Evolutionary conservation across 2,329 filamentous ascomycete genomes (phyloP).

Genomic region (Beauveria sp.): DNA sequence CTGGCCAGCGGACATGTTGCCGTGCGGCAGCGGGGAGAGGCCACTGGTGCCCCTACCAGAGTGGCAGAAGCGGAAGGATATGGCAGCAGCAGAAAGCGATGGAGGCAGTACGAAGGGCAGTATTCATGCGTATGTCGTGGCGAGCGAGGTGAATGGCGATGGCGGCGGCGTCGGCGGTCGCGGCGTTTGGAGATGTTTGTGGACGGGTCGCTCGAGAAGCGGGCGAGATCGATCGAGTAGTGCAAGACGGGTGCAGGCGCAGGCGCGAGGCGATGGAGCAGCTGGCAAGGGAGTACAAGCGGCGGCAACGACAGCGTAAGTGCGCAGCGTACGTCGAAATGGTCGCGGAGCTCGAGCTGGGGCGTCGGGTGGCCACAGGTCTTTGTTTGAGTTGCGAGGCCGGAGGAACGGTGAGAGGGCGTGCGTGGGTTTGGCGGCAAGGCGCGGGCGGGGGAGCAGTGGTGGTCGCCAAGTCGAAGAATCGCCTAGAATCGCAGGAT

Average conservation of each 20-base stretch:
- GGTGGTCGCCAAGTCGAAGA: background rate
- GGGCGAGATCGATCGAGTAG: constrained; percentile 5
- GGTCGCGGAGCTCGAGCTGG: background rate
- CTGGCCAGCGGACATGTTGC: constrained; percentile 25
- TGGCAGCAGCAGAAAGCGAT: background rate
- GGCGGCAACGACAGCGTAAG: background rate
- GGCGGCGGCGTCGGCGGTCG: background rate
- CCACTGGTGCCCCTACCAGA: constrained; percentile 6
- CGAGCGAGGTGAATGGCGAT: background rate
- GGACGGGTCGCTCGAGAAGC: background rate
- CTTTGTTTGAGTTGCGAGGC: background rate
- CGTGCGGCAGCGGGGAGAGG: constrained; percentile 11
- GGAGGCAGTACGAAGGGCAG: background rate
- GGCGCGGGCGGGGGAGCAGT: background rate
- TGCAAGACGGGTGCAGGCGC: background rate
- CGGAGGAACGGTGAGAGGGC: background rate
- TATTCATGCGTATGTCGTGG: background rate
- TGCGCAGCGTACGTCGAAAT: background rate
- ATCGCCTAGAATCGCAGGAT: background rate
- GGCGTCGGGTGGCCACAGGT: background rate
- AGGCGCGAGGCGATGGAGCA: background rate
- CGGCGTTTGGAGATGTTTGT: background rate
- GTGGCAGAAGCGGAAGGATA: background rate
- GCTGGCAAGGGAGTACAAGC: background rate
- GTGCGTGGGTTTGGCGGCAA: background rate